Base-by-base conservation (phyloP, 805 yeast species). In the Metschnikowia similis region DNA sequence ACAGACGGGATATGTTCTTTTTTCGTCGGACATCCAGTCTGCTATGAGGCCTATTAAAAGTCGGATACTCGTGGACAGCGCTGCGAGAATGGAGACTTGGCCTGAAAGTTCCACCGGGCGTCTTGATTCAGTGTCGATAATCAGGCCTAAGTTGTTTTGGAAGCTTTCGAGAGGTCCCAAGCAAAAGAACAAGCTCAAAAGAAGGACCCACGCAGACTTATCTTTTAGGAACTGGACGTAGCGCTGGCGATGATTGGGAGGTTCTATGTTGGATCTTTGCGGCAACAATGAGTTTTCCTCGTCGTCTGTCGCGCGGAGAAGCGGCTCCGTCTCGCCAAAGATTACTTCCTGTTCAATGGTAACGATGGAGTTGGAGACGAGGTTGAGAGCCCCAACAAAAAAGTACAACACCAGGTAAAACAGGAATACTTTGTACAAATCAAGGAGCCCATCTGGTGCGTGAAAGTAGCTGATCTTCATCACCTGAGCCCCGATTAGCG, bases 141-240 rank as follows among this genome's bases (percentile, higher is more conserved):
- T 70, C 7, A 90, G 84, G 0, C 92, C 94, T 76, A 91, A 77
- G 62, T 90, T 88, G 48, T 89, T 87, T 54, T 88, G 81, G 65
- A 81, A 89, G 75, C 89, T 82, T 60, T 91, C 98, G 49, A 88
- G 70, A 0, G 96, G 92, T 0, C 98, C 98, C 28, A 88, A 67
- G 32, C 84, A 76, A 41, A 89, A 66, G 28, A 90, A 72, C 47
- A 90, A 75, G 9, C 89, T 77, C 2, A 77, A 51, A 27, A 87
- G 72, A n/a, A 89, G 66, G 1, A 85, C 51, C 74, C 88, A 84
- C 41, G 89, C 80, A 1, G 85, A 75, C 21, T 73, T 72, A 57
- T 85, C 89, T 30, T 66, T 65, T 41, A 84, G 63, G 55, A 76
- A 76, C 29, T 53, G 56, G 2, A 63, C 48, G 54, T 67, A 73